phyloP scores from a whole-genome alignment of 2,329 filamentous ascomycete species.

The Talaromyces sp. region DNA sequence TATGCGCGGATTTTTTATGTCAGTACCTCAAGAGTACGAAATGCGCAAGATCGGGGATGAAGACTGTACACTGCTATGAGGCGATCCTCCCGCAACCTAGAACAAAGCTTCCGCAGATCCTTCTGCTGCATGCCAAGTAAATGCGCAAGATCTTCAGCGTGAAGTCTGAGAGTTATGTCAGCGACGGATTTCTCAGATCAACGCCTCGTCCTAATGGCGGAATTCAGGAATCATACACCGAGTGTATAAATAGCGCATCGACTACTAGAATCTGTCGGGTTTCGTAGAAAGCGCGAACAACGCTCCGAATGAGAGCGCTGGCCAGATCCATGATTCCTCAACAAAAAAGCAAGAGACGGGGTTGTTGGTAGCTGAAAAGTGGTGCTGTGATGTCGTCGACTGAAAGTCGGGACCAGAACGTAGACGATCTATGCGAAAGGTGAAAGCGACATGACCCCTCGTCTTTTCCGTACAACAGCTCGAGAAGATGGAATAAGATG shows the following conservation, averaged over 20 bases:
- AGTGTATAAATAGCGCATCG: slow-evolving; percentile 73
- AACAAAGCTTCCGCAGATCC: slow-evolving; percentile 84
- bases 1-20: slow-evolving; percentile 9
- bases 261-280: slow-evolving; percentile 78
- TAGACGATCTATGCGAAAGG: slow-evolving; percentile 10
- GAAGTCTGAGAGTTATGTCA: slow-evolving; percentile 51
- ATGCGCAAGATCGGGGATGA: slow-evolving; percentile 14
- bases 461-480: slow-evolving; percentile 11
- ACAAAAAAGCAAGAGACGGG: background rate
- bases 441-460: slow-evolving; percentile 17
- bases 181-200: background rate
- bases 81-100: slow-evolving; percentile 77
- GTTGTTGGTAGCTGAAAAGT: background rate
- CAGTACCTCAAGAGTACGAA: slow-evolving; percentile 5
- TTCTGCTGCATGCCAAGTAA: slow-evolving; percentile 88
- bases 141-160: slow-evolving; percentile 82
- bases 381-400: slow-evolving; percentile 7
- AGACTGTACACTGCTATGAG: slow-evolving; percentile 70
- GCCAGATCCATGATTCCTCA: slow-evolving; percentile 57
- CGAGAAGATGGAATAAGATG: slow-evolving; percentile 2
- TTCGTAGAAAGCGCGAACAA: slow-evolving; percentile 80
- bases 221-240: slow-evolving; percentile 51
- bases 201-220: background rate
- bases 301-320: slow-evolving; percentile 78
- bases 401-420: slow-evolving; percentile 6